These are phyloP conservation scores for Ecytonucleospora hepatopenaei DNA, from an alignment of 371 early-diverging fungal genomes.

Conservation along the genomic window DNA sequence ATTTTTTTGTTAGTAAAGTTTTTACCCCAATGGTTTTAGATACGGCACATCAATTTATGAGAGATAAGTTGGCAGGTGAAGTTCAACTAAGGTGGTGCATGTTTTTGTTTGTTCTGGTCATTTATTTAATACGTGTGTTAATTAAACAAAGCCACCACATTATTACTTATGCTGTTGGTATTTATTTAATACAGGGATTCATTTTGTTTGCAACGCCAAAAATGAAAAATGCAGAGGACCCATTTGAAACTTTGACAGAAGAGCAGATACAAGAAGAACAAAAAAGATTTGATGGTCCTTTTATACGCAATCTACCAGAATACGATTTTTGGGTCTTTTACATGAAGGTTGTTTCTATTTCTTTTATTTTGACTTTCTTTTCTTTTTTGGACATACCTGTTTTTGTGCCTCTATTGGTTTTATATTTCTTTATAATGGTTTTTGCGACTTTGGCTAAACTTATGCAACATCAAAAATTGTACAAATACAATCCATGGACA, in stretches of 20 bases:
- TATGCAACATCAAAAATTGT: slow-evolving; percentile 88
- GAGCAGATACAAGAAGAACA: slow-evolving; percentile 73
- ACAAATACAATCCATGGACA: slow-evolving; percentile 78
- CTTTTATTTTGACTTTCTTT: slow-evolving; percentile 48
- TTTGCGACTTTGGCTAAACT: slow-evolving; percentile 82
- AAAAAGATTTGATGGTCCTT: slow-evolving; percentile 62
- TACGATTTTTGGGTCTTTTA: slow-evolving; percentile 81
- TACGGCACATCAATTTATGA: slow-evolving; percentile 43
- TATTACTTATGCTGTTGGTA: slow-evolving; percentile 50
- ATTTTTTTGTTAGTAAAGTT: too few relatives aligned
- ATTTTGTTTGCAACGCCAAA: slow-evolving; percentile 56
- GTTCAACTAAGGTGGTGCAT: slow-evolving; percentile 45
- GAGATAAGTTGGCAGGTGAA: slow-evolving; percentile 42
- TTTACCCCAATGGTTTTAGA: slow-evolving; percentile 6
- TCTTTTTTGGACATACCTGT: slow-evolving; percentile 82
- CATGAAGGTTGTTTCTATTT: slow-evolving; percentile 20
- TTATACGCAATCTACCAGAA: slow-evolving; percentile 92
- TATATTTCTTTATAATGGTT: slow-evolving; percentile 85
- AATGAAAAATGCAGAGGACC: slow-evolving; percentile 52
- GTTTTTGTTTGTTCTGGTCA: slow-evolving; percentile 16
- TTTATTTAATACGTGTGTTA: slow-evolving; percentile 43
- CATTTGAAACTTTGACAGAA: slow-evolving; percentile 51
- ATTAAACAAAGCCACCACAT: slow-evolving; percentile 36
- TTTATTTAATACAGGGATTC: slow-evolving; percentile 55
- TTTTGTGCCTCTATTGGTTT: slow-evolving; percentile 65